Base-by-base conservation (phyloP, 1,139 yeast species). In the Magnusiomyces tetraspermus region DNA sequence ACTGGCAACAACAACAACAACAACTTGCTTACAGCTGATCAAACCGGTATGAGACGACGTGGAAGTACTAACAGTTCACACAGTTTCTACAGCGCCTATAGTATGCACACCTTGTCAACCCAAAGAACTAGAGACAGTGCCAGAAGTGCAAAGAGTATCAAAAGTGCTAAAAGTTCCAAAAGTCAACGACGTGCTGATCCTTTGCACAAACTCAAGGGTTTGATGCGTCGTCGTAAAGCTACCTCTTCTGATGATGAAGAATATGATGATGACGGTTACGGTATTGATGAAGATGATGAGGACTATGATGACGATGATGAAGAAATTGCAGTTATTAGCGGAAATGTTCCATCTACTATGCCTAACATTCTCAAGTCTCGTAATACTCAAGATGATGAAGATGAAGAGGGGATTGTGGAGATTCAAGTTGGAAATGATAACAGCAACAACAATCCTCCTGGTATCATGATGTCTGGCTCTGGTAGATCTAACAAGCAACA, bases 141-240 rank as follows among this genome's bases (percentile, higher is more conserved):
- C 11, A 19, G 19, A 6, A 38, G 43, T 22, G 21, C 22, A 11
- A 6, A 38, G 6, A 43, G 46, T 43, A 21, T 10, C 36, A 24
- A 26, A 3, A 43, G 46, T 43, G 15, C 24, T 13, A n/a, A 19
- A 10, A 46, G 49, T 22, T 26, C 31, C 10, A 46, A 33, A 13
- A 46, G 49, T 22, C 23, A 28, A 21, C 49, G 41, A 15, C 28
- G 49, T 22, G 28, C 49, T 26, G 41, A 46, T 23, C 41, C 42
- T 11, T 22, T 33, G 23, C 22, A 46, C 17, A n/a, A 42, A 2
- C 30, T 37, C 21, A 46, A 46, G 36, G 8, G 15, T 28, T 6
- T 26, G 46, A 36, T 26, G 15, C 46, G 46, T 22, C 23, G 31
- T 28, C 22, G 33, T 15, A n/a, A 43, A 43, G n/a, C 33, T 36